Conservation (phyloP, 2,329 filamentous ascomycete species). For the Chaetomium globosum region DNA sequence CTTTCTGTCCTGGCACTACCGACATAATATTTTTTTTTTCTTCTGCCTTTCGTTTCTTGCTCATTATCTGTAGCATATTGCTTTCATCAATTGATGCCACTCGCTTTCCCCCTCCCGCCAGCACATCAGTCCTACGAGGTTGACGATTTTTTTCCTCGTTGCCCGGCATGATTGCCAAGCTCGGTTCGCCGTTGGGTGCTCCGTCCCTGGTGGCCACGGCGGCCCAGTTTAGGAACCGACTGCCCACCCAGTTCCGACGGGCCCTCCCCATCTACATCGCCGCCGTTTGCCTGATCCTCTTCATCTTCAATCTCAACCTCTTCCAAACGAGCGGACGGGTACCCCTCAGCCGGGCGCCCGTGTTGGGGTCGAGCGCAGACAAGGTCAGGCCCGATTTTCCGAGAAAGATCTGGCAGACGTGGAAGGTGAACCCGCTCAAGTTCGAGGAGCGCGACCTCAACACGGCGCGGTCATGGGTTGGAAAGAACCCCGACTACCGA, state of each 20-base stretch:
- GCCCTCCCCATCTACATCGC: conserved; percentile 51
- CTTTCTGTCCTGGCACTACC: conserved; percentile 8
- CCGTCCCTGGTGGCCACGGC: conserved; percentile 46
- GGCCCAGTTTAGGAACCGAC: conserved; percentile 44
- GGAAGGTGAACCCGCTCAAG: conserved; percentile 68
- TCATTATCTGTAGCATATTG: conserved; percentile 21
- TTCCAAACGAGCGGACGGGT: conserved; percentile 38
- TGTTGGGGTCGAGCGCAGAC: conserved; percentile 9
- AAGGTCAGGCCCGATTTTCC: conserved; percentile 51
- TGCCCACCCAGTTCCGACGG: conserved; percentile 54
- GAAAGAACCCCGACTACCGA: conserved; percentile 66
- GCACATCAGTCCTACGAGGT: conserved; percentile 23
- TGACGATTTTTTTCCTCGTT: conserved; percentile 11
- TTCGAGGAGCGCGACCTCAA: conserved; percentile 66
- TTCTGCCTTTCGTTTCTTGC: conserved; percentile 23
- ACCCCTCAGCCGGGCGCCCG: conserved; percentile 21
- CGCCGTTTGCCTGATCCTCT: conserved; percentile 49
- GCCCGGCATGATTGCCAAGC: conserved; percentile 39
- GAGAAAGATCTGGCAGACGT: conserved; percentile 75
- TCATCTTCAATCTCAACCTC: conserved; percentile 52
- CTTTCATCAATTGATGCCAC: conserved; percentile 25
- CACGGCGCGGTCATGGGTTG: conserved; percentile 65
- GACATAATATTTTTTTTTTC: conserved; percentile 22
- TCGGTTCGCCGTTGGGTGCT: conserved; percentile 43
- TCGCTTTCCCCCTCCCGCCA: conserved; percentile 26